Evolutionary conservation across 345 rosid genomes (phyloP).

Genomic region (Hypericum perforatum): DNA sequence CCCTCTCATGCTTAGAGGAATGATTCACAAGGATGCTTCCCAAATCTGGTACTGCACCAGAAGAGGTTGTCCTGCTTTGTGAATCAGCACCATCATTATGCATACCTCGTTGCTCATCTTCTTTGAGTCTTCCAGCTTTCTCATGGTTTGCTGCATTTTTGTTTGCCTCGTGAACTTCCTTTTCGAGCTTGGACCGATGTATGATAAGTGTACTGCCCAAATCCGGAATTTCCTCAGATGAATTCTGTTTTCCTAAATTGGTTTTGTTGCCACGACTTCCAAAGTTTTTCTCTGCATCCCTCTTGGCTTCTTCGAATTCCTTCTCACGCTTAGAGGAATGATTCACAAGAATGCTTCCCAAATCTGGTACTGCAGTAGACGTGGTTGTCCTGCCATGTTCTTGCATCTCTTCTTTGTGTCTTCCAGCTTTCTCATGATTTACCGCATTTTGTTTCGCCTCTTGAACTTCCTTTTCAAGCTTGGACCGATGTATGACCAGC

Average conservation of each 20-base stretch:
- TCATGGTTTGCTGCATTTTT: slow-evolving; percentile 23
- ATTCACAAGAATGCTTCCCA: slow-evolving; percentile 60
- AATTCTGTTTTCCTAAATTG: slow-evolving; percentile 13
- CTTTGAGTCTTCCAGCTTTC: slow-evolving; percentile 18
- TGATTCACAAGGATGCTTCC: slow-evolving; percentile 63
- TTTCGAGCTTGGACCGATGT: slow-evolving; percentile 36
- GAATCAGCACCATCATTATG: too few relatives aligned
- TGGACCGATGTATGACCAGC: too few relatives aligned
- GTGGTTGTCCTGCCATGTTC: too few relatives aligned
- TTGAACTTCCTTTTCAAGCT: too few relatives aligned
- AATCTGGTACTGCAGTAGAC: slow-evolving; percentile 24
- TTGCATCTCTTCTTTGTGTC: too few relatives aligned
- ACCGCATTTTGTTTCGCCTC: too few relatives aligned
- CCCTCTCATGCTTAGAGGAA: slow-evolving; percentile 44
- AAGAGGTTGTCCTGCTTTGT: too few relatives aligned
- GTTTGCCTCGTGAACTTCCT: slow-evolving; percentile 31
- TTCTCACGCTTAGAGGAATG: slow-evolving; percentile 45
- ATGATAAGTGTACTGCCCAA: slow-evolving; percentile 38
- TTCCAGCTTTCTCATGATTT: too few relatives aligned
- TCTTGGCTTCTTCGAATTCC: slow-evolving; percentile 56
- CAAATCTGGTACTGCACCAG: slow-evolving; percentile 31
- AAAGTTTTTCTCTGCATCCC: slow-evolving; percentile 21
- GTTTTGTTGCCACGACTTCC: slow-evolving; percentile 13
- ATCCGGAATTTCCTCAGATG: slow-evolving; percentile 33
- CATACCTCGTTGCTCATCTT: too few relatives aligned